Evolutionary conservation across 2,329 filamentous ascomycete genomes (phyloP).

Genomic region (Curvularia verruculosa): DNA sequence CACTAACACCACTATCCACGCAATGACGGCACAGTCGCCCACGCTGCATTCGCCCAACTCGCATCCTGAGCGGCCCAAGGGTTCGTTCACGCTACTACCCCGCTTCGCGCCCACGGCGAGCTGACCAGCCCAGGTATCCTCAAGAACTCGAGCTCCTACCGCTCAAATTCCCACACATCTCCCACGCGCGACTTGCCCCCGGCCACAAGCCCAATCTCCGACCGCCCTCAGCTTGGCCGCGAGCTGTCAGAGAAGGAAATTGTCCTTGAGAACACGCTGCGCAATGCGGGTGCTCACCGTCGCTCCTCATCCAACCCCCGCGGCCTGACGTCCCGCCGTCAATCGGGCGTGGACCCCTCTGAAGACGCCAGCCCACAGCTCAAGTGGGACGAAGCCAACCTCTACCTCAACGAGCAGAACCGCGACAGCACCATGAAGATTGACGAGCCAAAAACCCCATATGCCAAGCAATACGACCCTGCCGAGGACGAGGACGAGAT

Average conservation of each 20-base stretch:
- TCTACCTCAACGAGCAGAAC: conserved; percentile 96
- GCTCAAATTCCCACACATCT: conserved; percentile 57
- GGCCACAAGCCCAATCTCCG: conserved; percentile 39
- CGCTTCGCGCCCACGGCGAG: conserved; percentile 7
- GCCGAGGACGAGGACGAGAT: conserved; percentile 81
- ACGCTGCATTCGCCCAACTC: conserved; percentile 43
- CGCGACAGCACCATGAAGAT: conserved; percentile 98
- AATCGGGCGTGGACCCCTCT: conserved; percentile 61
- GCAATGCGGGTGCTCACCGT: conserved; percentile 88
- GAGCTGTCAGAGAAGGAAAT: conserved; percentile 80
- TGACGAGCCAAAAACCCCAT: conserved; percentile 96
- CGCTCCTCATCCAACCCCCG: conserved; percentile 78
- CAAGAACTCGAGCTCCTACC: conserved; percentile 78
- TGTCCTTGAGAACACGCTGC: conserved; percentile 90
- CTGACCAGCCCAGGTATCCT: conserved; percentile 74
- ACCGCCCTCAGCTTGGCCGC: conserved; percentile 53
- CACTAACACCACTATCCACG: conserved; percentile 10
- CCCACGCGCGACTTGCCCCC: conserved; percentile 52
- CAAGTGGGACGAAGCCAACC: conserved; percentile 98
- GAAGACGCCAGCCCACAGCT: conserved; percentile 73
- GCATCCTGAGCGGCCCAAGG: conserved; percentile 53
- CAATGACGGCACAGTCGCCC: conserved; percentile 46
- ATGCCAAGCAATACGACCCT: conserved; percentile 89
- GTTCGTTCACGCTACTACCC: conserved; percentile 30
- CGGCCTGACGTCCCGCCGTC: conserved; percentile 73